Percentiles rank a stretch among this genome's conserved stretches.
These are phyloP conservation scores for Trichoderma semiorbis DNA, from an alignment of 2,329 filamentous ascomycete species.

Conservation along the genomic window DNA sequence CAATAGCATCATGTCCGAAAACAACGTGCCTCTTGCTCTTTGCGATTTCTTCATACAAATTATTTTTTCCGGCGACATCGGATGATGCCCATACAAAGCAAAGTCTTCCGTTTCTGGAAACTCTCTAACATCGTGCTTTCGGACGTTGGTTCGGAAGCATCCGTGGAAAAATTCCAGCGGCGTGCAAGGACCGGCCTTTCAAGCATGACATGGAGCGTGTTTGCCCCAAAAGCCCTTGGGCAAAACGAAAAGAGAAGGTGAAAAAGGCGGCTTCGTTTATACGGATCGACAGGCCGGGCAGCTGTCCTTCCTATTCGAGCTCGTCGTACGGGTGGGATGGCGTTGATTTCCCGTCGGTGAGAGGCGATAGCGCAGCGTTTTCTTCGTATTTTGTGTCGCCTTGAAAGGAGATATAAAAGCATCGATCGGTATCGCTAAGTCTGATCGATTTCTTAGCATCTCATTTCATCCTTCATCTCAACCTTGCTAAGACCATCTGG, in stretches of 20 bases:
- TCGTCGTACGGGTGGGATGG: not conserved
- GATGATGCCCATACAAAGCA: not conserved
- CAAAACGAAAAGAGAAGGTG: not conserved
- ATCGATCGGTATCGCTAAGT: not conserved
- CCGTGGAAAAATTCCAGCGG: not conserved
- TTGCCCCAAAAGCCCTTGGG: not conserved
- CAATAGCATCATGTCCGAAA: not conserved
- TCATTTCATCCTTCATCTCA: not conserved
- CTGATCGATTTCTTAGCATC: not conserved
- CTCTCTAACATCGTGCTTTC: not conserved
- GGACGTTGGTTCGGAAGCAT: not conserved
- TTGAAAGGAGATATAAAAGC: not conserved
- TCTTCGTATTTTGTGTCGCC: not conserved
- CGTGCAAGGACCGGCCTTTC: not conserved
- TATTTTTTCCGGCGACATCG: not conserved
- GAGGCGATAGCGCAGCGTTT: not conserved
- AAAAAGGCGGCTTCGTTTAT: not conserved
- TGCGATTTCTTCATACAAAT: not conserved
- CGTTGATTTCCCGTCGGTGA: not conserved
- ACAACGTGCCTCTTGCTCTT: not conserved
- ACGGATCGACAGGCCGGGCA: not conserved
- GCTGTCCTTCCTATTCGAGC: slow-evolving; percentile 1
- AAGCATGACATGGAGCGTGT: not conserved
- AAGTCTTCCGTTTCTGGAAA: not conserved
- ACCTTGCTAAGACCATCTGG: not conserved